Percentiles rank a stretch among this genome's conserved stretches.
phyloP scores from a whole-genome alignment of 2,329 filamentous ascomycete genomes.

The Arthroderma sp. region DNA sequence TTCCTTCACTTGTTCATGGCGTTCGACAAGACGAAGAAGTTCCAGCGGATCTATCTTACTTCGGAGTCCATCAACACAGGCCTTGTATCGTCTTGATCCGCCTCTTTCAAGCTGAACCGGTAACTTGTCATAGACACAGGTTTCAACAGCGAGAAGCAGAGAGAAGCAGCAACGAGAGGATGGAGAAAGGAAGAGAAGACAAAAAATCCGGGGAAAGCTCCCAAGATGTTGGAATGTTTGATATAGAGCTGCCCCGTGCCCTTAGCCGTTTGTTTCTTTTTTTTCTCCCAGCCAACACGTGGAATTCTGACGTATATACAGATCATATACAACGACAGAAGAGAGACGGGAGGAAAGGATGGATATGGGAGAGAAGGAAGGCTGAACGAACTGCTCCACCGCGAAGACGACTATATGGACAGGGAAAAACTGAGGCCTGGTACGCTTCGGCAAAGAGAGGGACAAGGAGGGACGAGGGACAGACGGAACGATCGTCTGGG shows the following conservation, averaged over 20 bases:
- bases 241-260: neutral
- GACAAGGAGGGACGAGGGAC: neutral
- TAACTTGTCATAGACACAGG: neutral
- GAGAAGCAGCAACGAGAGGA: too few relatives aligned
- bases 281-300: neutral
- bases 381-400: neutral
- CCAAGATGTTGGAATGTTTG: neutral
- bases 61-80: neutral
- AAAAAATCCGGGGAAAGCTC: slow-evolving; percentile 1
- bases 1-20: too few relatives aligned
- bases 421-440: neutral
- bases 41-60: neutral
- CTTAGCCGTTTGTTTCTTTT: neutral
- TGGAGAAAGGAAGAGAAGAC: neutral
- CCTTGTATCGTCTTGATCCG: neutral
- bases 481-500: neutral
- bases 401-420: neutral
- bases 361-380: neutral
- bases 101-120: neutral
- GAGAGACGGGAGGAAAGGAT: neutral
- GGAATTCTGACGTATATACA: slow-evolving; percentile 5
- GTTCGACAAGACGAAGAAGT: neutral
- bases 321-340: neutral
- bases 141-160: neutral
- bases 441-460: neutral